These are phyloP conservation scores for Bipolaris gigantea DNA, from an alignment of 2,329 filamentous ascomycete genomes.

Conservation along the genomic window DNA sequence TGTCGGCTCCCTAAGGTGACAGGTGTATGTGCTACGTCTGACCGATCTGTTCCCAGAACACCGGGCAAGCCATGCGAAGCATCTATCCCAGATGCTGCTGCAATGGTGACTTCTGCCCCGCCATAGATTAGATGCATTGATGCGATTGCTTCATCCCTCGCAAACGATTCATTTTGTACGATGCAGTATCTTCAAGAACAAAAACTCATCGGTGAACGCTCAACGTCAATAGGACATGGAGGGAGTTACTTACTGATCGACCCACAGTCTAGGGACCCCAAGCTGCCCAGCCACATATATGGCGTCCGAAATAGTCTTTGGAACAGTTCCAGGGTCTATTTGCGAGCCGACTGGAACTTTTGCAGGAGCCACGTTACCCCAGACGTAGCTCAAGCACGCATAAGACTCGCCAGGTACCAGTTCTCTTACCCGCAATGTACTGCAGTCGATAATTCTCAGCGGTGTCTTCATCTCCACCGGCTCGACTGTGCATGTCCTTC, in stretches of 20 bases:
- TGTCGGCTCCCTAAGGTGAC: neutral
- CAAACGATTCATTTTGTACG: neutral
- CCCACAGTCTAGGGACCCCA: conserved; percentile 2
- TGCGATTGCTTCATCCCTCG: conserved; percentile 4
- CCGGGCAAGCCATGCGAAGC: conserved; percentile 3
- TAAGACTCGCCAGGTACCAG: neutral
- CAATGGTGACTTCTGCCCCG: conserved; percentile 12
- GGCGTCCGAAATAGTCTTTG: conserved; percentile 7
- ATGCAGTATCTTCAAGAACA: conserved; percentile 5
- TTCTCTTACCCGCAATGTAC: neutral
- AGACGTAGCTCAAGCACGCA: neutral
- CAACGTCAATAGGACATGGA: neutral
- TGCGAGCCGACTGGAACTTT: neutral
- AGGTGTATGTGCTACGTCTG: neutral
- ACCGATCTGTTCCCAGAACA: neutral
- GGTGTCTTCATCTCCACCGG: neutral
- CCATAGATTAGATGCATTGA: conserved; percentile 17
- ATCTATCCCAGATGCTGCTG: conserved; percentile 6
- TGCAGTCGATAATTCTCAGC: neutral
- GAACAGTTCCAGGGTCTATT: neutral
- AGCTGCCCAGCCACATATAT: conserved; percentile 1
- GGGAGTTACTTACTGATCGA: neutral
- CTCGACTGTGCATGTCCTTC: neutral
- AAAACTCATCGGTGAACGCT: neutral
- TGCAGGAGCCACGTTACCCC: neutral